A percentile compares a stretch with the other conserved stretches of the same genome.
Conservation (phyloP, 306 rosid genomes). For the Alnus rubra region DNA sequence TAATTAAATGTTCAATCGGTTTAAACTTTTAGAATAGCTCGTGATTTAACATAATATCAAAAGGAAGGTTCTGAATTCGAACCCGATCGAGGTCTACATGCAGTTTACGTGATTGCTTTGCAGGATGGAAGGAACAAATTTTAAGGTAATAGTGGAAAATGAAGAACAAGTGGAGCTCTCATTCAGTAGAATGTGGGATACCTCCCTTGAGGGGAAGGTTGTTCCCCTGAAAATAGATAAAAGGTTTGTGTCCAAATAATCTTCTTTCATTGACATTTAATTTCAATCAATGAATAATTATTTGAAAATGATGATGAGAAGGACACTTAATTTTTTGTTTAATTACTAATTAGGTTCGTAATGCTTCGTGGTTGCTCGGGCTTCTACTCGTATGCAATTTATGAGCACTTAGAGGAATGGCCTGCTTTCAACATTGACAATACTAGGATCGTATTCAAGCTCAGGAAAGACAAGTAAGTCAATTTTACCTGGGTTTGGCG, state of each 20-base stretch:
- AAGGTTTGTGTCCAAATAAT: slow-evolving; percentile 49
- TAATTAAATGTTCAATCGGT: too few species aligned
- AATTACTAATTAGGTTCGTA: slow-evolving; percentile 50
- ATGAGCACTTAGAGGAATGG: slow-evolving; percentile 75
- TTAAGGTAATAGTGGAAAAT: slow-evolving; percentile 70
- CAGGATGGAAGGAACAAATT: slow-evolving; percentile 77
- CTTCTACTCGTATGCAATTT: slow-evolving; percentile 80
- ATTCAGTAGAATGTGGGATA: slow-evolving; percentile 80
- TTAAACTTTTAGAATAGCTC: too few species aligned
- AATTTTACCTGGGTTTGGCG: not conserved
- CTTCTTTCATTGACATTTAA: not conserved
- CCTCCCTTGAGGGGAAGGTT: slow-evolving; percentile 71
- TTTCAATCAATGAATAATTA: not conserved
- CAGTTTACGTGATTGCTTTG: slow-evolving; percentile 29
- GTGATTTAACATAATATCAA: not conserved
- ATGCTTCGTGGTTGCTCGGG: slow-evolving; percentile 83
- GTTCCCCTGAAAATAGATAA: slow-evolving; percentile 89
- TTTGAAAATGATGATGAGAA: not conserved
- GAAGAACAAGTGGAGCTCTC: slow-evolving; percentile 88
- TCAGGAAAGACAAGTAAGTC: slow-evolving; percentile 71
- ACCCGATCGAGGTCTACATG: too few species aligned
- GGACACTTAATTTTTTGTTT: too few species aligned
- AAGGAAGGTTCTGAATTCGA: not conserved
- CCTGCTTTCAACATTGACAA: slow-evolving; percentile 74
- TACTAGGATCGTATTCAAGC: slow-evolving; percentile 82